Evolutionary conservation across 2,329 filamentous ascomycete species (phyloP), one percentile per base, ranked within the genome.

Genomic region (Celoporthe dispersa): DNA sequence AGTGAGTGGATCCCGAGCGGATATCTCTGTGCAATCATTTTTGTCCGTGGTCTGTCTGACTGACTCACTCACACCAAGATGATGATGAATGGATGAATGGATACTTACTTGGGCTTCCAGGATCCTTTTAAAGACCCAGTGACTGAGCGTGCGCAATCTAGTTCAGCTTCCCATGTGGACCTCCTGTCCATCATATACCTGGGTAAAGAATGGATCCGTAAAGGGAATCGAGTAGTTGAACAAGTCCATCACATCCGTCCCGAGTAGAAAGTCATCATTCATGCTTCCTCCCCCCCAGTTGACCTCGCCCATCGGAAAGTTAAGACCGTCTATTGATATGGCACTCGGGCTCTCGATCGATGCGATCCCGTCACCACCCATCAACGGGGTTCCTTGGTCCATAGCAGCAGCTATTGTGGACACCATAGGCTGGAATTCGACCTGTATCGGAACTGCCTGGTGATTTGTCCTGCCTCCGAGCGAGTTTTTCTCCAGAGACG

Each of bases 221-320:
- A n/a, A 8, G 9, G 60, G 37, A 14, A 63, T 41, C 6, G 60
- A 63, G 60, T 31, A 63, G 8, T 63, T 63, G 60, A 63, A 44
- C 12, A 44, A 31, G 35, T 63, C 60, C 60, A 63, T 44, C n/a
- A 44, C 37, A 37, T 63, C 60, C n/a, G 37, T 63, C 7, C 37
- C 60, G 37, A 44, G 60, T 2, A 63, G n/a, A 3, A 44, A 63
- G 25, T 44, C 37, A 63, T 31, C 41, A 5, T 22, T 19, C 22
- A 44, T 16, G 9, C 60, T n/a, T n/a, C n/a, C n/a, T n/a, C n/a
- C n/a, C n/a, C 60, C 33, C 22, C 22, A 62, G n/a, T 37, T 37
- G 37, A 31, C n/a, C 33, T 62, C 59, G 22, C 22, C 59, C 59
- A 62, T 62, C 9, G 59, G 59, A 12, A 62, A 62, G 11, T 62